phyloP scores from a whole-genome alignment of 257 asterid genomes.

The Paulownia fortunei region DNA sequence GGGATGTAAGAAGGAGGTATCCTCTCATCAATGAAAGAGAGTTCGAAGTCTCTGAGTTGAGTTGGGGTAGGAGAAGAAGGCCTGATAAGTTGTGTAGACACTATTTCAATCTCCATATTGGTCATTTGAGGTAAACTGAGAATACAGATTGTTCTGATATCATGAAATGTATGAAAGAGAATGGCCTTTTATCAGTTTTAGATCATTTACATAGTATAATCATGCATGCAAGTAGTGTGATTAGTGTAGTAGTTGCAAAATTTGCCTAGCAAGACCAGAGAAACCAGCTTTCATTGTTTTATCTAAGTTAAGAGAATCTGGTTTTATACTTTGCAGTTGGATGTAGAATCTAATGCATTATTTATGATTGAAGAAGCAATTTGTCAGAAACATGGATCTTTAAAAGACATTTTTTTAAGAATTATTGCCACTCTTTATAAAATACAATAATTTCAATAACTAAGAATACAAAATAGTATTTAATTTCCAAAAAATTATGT shows the following conservation, averaged over 20 bases:
- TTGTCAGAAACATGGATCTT: no score
- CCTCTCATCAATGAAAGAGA: constrained; percentile 63
- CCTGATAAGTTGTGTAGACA: constrained; percentile 40
- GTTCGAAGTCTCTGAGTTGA: constrained; percentile 46
- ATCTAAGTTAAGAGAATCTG: background rate
- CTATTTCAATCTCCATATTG: constrained; percentile 44
- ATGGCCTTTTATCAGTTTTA: no score
- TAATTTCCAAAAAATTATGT: no score
- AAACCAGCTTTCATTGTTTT: background rate
- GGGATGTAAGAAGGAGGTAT: constrained; percentile 62
- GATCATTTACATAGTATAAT: background rate
- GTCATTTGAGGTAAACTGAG: background rate
- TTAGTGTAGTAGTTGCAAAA: background rate
- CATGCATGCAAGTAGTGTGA: background rate
- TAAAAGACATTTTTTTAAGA: no score
- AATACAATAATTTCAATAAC: no score
- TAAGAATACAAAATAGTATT: no score
- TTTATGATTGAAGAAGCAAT: no score
- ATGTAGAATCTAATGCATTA: background rate
- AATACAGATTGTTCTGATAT: background rate
- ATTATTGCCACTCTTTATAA: no score
- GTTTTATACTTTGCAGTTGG: background rate
- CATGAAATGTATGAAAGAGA: background rate
- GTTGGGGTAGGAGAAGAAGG: constrained; percentile 67
- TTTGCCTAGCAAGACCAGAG: background rate